A percentile compares a stretch with the other conserved stretches of the same genome.
Conservation (phyloP, 177 flowering plant genomes). For the Vitis hybrid region DNA sequence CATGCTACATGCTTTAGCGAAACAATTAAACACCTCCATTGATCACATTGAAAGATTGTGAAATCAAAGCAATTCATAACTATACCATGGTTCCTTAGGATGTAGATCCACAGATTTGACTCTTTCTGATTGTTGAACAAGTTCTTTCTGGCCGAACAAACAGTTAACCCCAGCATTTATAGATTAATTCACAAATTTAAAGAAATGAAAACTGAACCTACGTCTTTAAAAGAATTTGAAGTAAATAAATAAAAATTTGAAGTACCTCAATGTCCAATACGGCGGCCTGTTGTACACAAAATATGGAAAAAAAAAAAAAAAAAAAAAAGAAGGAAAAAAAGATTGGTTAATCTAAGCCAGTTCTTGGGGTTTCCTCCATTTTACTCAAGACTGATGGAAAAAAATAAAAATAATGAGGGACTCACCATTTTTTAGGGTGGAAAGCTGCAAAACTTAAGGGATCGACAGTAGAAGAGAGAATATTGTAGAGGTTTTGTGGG, state of each 20-base stretch:
- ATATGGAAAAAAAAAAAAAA: no score
- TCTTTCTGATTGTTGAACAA: constrained; percentile 61
- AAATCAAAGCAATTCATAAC: neutral
- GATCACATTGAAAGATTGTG: neutral
- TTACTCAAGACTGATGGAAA: no score
- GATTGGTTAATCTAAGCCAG: no score
- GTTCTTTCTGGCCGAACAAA: constrained; percentile 42
- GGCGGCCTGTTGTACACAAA: neutral
- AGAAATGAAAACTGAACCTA: neutral
- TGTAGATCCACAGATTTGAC: constrained; percentile 73
- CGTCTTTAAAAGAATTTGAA: neutral
- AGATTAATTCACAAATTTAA: neutral
- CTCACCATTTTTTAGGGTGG: no score
- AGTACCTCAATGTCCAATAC: neutral
- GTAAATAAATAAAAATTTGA: neutral
- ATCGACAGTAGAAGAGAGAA: no score
- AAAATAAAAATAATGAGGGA: no score
- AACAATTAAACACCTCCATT: neutral
- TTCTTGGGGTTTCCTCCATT: no score
- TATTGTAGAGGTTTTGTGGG: no score
- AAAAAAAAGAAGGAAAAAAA: no score
- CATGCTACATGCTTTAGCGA: neutral
- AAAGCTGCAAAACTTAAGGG: no score
- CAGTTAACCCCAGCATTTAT: neutral
- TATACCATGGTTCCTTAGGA: constrained; percentile 72